A percentile compares a stretch with the other conserved stretches of the same genome.
These are phyloP conservation scores for Sporothrix pallida DNA, from an alignment of 2,329 filamentous ascomycete genomes.

Conservation along the genomic window DNA sequence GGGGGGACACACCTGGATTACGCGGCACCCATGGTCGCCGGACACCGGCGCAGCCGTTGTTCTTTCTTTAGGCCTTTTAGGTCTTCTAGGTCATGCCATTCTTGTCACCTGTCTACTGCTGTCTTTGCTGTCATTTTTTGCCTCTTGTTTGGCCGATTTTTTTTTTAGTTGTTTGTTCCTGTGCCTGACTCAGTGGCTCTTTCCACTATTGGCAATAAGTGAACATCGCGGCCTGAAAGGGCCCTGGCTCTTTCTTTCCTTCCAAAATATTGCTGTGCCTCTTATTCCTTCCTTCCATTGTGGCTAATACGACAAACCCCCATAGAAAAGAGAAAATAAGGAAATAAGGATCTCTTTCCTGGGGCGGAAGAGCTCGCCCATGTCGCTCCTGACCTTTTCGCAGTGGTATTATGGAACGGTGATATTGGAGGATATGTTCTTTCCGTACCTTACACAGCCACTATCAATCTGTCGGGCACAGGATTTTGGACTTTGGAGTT, in stretches of 20 bases:
- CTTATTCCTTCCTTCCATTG: not conserved
- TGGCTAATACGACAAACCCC: not conserved
- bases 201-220: not conserved
- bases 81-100: too few relatives aligned
- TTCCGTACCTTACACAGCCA: conserved; percentile 13
- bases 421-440: not conserved
- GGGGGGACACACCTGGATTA: conserved; percentile 19
- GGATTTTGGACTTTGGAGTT: not conserved
- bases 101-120: not conserved
- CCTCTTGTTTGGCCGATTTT: not conserved
- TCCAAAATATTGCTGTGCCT: not conserved
- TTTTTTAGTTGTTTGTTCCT: not conserved
- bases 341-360: not conserved
- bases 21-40: conserved; percentile 18
- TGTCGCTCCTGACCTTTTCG: not conserved
- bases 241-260: not conserved
- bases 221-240: not conserved
- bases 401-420: not conserved
- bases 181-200: conserved; percentile 2
- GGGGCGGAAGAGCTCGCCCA: not conserved
- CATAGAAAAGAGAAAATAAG: not conserved
- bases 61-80: not conserved
- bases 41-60: not conserved
- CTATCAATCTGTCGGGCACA: conserved; percentile 13
- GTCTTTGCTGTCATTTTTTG: not conserved